Percentiles rank a stretch among this genome's conserved stretches.
phyloP scores from a whole-genome alignment of 768 basidiomycete genomes.

The Hygrophorus pudorinus region DNA sequence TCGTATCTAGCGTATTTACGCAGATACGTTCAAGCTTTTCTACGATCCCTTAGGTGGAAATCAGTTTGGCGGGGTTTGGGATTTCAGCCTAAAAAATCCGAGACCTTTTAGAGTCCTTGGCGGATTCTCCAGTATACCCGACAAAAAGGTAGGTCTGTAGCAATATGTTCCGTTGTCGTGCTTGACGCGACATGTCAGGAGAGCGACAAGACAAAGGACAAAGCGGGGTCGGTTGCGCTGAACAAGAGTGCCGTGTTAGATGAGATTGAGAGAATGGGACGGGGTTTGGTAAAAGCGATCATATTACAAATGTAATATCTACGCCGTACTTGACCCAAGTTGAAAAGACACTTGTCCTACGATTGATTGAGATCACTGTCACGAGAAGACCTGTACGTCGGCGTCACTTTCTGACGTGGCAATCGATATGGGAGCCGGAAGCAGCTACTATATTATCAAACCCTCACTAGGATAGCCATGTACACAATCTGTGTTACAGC shows the following conservation, averaged over 20 bases:
- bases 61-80: conserved; percentile 79
- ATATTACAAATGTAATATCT: conserved; percentile 12
- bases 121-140: conserved; percentile 66
- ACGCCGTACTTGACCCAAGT: too few species aligned
- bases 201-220: conserved; percentile 39
- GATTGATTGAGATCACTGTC: too few species aligned
- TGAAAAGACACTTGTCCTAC: background rate
- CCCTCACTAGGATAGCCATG: conserved; percentile 74
- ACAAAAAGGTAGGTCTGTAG: conserved; percentile 24
- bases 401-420: too few species aligned
- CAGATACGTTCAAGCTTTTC: conserved; percentile 76
- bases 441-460: too few species aligned
- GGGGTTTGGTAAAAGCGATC: conserved; percentile 51
- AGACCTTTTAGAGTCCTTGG: conserved; percentile 74
- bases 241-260: conserved; percentile 58
- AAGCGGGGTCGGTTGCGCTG: conserved; percentile 44
- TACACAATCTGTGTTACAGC: conserved; percentile 76
- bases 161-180: background rate
- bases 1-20: conserved; percentile 48
- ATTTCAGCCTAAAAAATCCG: conserved; percentile 52
- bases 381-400: too few species aligned
- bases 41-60: conserved; percentile 75
- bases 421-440: too few species aligned
- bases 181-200: conserved; percentile 17
- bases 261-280: conserved; percentile 72